These are phyloP conservation scores for Mycena rebaudengoi DNA, from an alignment of 768 basidiomycete species.

Conservation along the genomic window DNA sequence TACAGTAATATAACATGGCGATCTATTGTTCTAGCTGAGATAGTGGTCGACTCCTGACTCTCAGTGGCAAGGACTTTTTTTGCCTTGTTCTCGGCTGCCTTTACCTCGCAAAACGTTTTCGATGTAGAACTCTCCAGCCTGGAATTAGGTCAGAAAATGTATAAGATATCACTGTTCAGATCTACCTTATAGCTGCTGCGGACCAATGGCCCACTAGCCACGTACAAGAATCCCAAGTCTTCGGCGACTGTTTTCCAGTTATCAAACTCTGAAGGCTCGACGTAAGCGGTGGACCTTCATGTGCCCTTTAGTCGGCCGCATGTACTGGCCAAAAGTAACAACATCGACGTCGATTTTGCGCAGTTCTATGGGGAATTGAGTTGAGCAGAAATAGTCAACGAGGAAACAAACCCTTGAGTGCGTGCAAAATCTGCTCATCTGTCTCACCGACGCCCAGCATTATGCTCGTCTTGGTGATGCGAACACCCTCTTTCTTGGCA, in stretches of 20 bases:
- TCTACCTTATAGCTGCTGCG: slow-evolving; percentile 96
- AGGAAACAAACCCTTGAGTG: slow-evolving; percentile 73
- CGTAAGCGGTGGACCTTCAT: slow-evolving; percentile 99
- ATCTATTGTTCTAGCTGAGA: slow-evolving; percentile 9
- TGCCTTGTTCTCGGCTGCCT: slow-evolving; percentile 50
- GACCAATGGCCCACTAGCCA: slow-evolving; percentile 95
- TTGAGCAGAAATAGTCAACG: not conserved
- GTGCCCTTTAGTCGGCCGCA: slow-evolving; percentile 98
- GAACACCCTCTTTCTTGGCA: slow-evolving; percentile 85
- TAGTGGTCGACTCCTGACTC: slow-evolving; percentile 5
- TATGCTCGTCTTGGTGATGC: slow-evolving; percentile 96
- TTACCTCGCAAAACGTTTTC: slow-evolving; percentile 86
- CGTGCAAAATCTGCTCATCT: slow-evolving; percentile 80
- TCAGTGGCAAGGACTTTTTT: slow-evolving; percentile 36
- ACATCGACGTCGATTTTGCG: slow-evolving; percentile 92
- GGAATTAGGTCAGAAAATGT: not conserved
- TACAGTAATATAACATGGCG: too few relatives aligned
- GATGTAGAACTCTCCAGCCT: slow-evolving; percentile 98
- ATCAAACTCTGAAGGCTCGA: slow-evolving; percentile 92
- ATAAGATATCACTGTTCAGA: not conserved
- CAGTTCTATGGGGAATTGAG: slow-evolving; percentile 64
- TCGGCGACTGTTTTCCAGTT: slow-evolving; percentile 91
- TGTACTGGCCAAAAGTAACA: slow-evolving; percentile 99
- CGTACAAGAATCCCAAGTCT: slow-evolving; percentile 95
- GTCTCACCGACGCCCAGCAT: slow-evolving; percentile 98